Base-by-base conservation (phyloP, 805 yeast genomes). In the Saccharomycopsis olivae region DNA sequence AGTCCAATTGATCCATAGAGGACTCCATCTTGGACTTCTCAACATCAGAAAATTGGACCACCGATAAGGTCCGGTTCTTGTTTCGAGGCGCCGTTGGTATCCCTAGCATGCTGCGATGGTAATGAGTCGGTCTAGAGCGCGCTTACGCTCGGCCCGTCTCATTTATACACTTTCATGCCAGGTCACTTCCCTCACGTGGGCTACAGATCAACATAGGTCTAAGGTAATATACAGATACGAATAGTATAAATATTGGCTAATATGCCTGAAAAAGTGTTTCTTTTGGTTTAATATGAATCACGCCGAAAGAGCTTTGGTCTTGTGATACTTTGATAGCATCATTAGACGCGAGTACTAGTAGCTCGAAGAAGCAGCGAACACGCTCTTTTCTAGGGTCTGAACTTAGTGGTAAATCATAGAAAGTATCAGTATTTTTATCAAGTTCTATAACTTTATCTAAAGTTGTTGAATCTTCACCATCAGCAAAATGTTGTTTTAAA, bases 281-380 rank as follows among this genome's bases (percentile, higher is more conserved):
- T n/a, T n/a, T n/a, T n/a, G n/a, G n/a, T n/a, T n/a, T 54, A 28
- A 83, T 66, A n/a, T 47, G 49, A 41, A 85, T 76, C 29, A 69
- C 73, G 3, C 78, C 79, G 48, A 77, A 84, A 16, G 79, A 50
- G 29, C 61, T 62, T 5, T 66, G 64, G 60, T 85, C 95, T 31
- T 44, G 48, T 28, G 71, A 59, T 31, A 86, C 57, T 13, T 64
- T 61, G 34, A 87, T 61, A 39, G 89, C 78, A 49, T 80, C 87
- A 33, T 75, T 66, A 4, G 92, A 78, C 2, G 94, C 94, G 42
- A 87, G 64, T 3, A 86, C 89, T 49, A 87, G 64, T 54, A 87
- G 56, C 55, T 87, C 94, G 52, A 86, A 87, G 58, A 87, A 87
- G 39, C 83, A 67, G 51, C 74, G 69, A 2, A 85, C 74, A 16